These are phyloP conservation scores for Populus ilicifolia DNA, from an alignment of 345 rosid species.

Conservation along the genomic window DNA sequence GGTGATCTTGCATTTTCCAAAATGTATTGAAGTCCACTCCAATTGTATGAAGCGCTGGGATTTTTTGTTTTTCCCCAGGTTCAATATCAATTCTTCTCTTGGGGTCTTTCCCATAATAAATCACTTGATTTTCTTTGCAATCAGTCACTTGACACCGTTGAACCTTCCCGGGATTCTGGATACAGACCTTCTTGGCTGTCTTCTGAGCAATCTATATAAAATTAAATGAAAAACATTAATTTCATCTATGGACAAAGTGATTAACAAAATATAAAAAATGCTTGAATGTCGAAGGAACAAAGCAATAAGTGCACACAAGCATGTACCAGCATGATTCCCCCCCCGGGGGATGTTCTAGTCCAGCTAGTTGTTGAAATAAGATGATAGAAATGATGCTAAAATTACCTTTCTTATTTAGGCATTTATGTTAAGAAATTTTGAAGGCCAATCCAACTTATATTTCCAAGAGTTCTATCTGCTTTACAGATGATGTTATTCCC, in stretches of 20 bases:
- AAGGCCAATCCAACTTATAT: neutral
- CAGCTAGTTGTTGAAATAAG: neutral
- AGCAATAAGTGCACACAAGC: neutral
- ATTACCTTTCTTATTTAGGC: neutral
- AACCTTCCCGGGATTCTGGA: slow-evolving; percentile 75
- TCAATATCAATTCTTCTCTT: slow-evolving; percentile 54
- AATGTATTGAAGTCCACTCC: slow-evolving; percentile 73
- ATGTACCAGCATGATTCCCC: neutral
- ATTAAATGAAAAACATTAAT: slow-evolving; percentile 5
- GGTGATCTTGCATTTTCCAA: slow-evolving; percentile 63
- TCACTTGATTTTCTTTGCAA: slow-evolving; percentile 69
- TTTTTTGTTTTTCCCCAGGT: slow-evolving; percentile 43
- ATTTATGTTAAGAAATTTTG: neutral
- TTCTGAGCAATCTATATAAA: slow-evolving; percentile 64
- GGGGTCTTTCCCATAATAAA: slow-evolving; percentile 72
- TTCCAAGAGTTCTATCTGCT: neutral
- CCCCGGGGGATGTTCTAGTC: neutral
- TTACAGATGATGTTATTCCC: neutral
- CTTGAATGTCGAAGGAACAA: neutral
- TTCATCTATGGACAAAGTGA: neutral
- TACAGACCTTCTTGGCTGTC: slow-evolving; percentile 75
- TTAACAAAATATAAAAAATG: neutral
- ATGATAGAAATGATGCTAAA: neutral
- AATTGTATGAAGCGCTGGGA: slow-evolving; percentile 63
- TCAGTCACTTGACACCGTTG: slow-evolving; percentile 53